These are phyloP conservation scores for Dryas octopetala DNA, from an alignment of 306 rosid genomes.

Conservation along the genomic window DNA sequence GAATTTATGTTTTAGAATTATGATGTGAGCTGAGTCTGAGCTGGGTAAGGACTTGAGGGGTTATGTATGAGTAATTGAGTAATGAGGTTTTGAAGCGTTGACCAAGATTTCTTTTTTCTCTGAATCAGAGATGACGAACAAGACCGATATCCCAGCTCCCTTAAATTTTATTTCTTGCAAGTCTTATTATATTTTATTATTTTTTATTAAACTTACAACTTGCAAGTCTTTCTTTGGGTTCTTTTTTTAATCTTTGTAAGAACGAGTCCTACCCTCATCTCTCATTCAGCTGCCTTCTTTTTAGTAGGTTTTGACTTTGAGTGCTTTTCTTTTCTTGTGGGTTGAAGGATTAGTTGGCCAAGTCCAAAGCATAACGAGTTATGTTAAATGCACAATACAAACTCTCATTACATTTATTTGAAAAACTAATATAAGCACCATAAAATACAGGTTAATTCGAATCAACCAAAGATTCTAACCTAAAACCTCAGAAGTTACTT, in stretches of 20 bases:
- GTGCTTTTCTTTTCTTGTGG: background rate
- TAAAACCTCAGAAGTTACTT: background rate
- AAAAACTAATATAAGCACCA: background rate
- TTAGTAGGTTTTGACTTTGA: background rate
- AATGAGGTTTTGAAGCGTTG: slow-evolving; percentile 13
- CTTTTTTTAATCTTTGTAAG: background rate
- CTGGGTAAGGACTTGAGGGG: background rate
- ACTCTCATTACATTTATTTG: background rate
- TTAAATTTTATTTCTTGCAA: background rate
- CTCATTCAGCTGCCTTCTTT: background rate
- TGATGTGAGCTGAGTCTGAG: background rate
- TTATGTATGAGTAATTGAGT: background rate
- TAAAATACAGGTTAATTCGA: background rate
- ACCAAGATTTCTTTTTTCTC: background rate
- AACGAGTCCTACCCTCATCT: slow-evolving; percentile 9
- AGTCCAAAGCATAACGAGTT: background rate
- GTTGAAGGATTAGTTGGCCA: too few species aligned
- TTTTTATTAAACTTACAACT: too few species aligned
- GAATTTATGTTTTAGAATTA: background rate
- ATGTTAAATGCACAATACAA: background rate
- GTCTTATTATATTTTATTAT: background rate
- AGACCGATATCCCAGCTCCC: slow-evolving; percentile 2
- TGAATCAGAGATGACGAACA: slow-evolving; percentile 5
- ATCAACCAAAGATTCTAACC: background rate
- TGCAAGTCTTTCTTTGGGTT: background rate